Percentiles rank a stretch among this genome's conserved stretches.
Evolutionary conservation across 345 rosid genomes (phyloP).

Genomic region (Eucalyptus camaldulensis): DNA sequence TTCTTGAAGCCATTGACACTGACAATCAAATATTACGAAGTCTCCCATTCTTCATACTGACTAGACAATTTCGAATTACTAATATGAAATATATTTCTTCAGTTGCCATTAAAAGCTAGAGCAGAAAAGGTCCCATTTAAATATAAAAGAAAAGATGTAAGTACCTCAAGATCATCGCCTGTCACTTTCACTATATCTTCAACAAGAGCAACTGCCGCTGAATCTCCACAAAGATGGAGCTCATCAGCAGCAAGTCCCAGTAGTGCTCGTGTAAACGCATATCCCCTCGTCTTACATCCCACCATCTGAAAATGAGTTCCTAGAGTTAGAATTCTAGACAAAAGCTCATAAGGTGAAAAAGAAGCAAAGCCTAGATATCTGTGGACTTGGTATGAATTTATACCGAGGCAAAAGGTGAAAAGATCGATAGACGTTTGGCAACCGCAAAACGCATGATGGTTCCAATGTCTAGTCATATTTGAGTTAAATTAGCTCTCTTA

Average conservation of each 20-base stretch:
- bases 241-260: conserved; percentile 79
- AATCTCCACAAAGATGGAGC: conserved; percentile 92
- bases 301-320: conserved; percentile 44
- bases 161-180: conserved; percentile 70
- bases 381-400: background rate
- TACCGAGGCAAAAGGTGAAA: background rate
- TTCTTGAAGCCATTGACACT: background rate
- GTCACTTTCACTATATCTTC: conserved; percentile 70
- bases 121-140: background rate
- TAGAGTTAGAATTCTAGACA: background rate
- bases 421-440: background rate
- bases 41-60: background rate
- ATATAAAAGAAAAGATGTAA: background rate
- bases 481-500: background rate
- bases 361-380: background rate
- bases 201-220: conserved; percentile 78
- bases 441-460: background rate
- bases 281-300: conserved; percentile 76
- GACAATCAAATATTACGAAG: background rate
- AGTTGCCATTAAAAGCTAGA: background rate
- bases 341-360: background rate
- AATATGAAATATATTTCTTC: background rate
- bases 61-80: background rate
- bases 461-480: background rate
- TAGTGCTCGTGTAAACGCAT: conserved; percentile 85